Evolutionary conservation across 805 yeast species (phyloP), one percentile per base, ranked within the genome.

Genomic region (Grigorovia humatica): DNA sequence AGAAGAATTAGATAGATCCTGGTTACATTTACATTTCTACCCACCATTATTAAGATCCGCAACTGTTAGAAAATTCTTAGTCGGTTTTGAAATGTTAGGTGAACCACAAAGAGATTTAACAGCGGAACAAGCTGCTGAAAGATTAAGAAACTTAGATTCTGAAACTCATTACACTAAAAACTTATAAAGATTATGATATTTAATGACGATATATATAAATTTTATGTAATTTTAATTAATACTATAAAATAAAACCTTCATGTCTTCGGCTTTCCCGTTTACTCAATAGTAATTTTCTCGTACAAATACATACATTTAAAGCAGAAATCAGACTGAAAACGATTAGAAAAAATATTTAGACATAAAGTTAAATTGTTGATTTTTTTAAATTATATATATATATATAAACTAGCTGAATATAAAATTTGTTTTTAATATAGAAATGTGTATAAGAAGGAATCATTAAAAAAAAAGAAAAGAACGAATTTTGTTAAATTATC

Each of bases 1-100:
- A n/a, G 76, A 71, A 47, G 74, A 73, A 51, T 59, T 76, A 17
- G 63, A 68, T 18, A 64, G 71, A 30, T 72, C 78, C 72, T 80
- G 79, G 70, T 79, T 85, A 65, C 86, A 83, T 58, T 78, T 84
- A 76, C 88, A 84, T 66, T 84, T 84, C 68, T 84, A 85, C 63
- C 90, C 91, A 45, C 91, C 91, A 8, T 71, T 84, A 57, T 72
- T 84, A 58, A 74, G 90, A 54, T 78, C 85, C 9, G 88, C 91
- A 17, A 79, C 88, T 0, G 88, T 84, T 13, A 77, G 81, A 63
- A 84, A 84, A 67, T 84, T 84, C 68, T 72, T 82, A 60, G 91
- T 84, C 29, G 91, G 90, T 1, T 83, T 81, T 58, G 87, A 81
- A 66, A 61, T 73, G 66, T 74, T 80, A 68, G 85, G 83, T 30